Percentiles rank a stretch among this genome's conserved stretches.
phyloP scores from a whole-genome alignment of 2,329 filamentous ascomycete genomes.

The Arthrobotrys sphaeroides region DNA sequence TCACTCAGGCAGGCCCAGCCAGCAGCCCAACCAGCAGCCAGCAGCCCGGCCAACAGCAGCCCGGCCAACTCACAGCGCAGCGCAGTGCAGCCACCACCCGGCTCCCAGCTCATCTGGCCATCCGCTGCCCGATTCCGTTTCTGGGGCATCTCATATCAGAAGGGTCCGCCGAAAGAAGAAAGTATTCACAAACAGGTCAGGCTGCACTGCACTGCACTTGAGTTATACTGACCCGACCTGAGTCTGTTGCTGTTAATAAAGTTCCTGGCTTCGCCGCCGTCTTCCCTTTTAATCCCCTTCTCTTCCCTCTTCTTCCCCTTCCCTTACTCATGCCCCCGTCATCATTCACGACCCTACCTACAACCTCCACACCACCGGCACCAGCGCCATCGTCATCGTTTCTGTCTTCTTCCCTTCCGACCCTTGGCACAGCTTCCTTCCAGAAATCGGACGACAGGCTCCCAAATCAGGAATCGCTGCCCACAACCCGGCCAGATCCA shows the following conservation, averaged over 20 bases:
- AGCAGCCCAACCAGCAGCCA: not conserved
- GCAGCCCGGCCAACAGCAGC: not conserved
- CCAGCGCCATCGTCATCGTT: not conserved
- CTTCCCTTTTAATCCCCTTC: not conserved
- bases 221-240: not conserved
- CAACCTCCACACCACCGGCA: not conserved
- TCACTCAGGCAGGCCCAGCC: not conserved
- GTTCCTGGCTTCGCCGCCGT: slow-evolving; percentile 18
- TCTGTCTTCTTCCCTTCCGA: slow-evolving; percentile 32
- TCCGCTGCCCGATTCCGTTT: not conserved
- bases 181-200: not conserved
- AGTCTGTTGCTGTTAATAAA: slow-evolving; percentile 16
- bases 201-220: not conserved
- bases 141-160: not conserved
- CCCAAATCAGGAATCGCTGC: slow-evolving; percentile 50
- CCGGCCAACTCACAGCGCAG: not conserved
- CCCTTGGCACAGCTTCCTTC: slow-evolving; percentile 20
- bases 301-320: not conserved
- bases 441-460: slow-evolving; percentile 47
- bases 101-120: not conserved
- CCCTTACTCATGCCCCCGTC: slow-evolving; percentile 15
- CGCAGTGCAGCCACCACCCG: not conserved
- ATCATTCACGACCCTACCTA: not conserved
- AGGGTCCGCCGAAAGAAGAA: slow-evolving; percentile 39
- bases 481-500: not conserved